Evolutionary conservation across 2,329 filamentous ascomycete genomes (phyloP).

Genomic region (Zymoseptoria passerinii): DNA sequence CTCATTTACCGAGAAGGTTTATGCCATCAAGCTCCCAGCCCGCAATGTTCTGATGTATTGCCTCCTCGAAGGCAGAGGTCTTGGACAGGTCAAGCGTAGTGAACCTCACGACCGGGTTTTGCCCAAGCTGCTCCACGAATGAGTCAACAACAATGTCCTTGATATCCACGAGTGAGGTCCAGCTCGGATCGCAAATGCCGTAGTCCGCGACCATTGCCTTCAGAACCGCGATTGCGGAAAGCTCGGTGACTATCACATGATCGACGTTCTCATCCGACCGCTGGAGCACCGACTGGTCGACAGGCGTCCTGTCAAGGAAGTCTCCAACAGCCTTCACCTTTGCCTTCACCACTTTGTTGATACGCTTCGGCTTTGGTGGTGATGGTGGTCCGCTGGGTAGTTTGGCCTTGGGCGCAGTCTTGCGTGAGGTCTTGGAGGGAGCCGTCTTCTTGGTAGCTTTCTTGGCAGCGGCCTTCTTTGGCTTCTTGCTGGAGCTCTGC

Average conservation of each 20-base stretch:
- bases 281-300: background rate
- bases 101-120: background rate
- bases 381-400: background rate
- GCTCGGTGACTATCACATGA: conserved; percentile 1
- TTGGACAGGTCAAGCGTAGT: background rate
- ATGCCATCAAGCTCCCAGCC: conserved; percentile 2
- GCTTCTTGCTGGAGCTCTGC: background rate
- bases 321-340: conserved; percentile 1
- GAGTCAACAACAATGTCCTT: conserved; percentile 3
- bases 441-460: background rate
- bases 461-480: conserved; percentile 1
- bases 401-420: background rate
- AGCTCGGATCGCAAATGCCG: background rate
- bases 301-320: conserved; percentile 1
- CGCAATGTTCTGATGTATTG: background rate
- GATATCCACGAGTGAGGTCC: background rate
- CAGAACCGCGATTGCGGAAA: conserved; percentile 2
- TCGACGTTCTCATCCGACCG: background rate
- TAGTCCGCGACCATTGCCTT: conserved; percentile 3
- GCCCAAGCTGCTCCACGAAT: background rate
- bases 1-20: conserved; percentile 1
- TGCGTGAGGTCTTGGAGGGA: background rate
- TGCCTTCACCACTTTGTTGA: conserved; percentile 1
- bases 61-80: background rate
- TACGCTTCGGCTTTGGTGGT: background rate